These are phyloP conservation scores for Termitomyces sp. DNA, from an alignment of 768 basidiomycete genomes.

Conservation along the genomic window DNA sequence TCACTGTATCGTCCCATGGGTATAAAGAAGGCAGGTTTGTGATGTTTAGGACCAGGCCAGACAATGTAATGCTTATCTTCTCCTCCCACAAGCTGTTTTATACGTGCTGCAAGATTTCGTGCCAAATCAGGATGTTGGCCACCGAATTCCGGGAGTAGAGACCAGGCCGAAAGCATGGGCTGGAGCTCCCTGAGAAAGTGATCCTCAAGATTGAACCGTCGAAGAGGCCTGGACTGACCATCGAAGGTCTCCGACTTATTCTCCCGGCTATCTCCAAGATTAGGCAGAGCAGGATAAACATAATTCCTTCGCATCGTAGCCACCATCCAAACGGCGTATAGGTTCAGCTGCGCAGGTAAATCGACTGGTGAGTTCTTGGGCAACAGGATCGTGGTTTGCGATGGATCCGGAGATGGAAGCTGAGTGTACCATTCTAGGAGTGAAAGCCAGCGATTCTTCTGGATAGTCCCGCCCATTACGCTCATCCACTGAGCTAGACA, in stretches of 20 bases:
- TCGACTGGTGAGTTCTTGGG: neutral
- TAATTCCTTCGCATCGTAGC: neutral
- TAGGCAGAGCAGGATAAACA: neutral
- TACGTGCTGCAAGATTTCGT: neutral
- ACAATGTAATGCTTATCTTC: neutral
- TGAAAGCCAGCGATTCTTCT: slow-evolving; percentile 1
- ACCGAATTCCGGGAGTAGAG: neutral
- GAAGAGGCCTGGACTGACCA: slow-evolving; percentile 1
- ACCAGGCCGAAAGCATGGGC: neutral
- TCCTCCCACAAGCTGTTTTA: neutral
- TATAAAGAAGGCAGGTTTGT: neutral
- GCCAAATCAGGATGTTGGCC: neutral
- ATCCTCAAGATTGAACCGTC: neutral
- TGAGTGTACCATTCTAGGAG: slow-evolving; percentile 1
- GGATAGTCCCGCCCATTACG: neutral
- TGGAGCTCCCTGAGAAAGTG: slow-evolving; percentile 2
- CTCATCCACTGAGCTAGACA: neutral
- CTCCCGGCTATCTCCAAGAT: neutral
- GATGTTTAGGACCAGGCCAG: slow-evolving; percentile 1
- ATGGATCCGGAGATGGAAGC: neutral
- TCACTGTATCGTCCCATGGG: neutral
- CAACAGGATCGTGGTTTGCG: neutral
- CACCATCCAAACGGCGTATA: neutral
- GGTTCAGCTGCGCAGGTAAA: neutral
- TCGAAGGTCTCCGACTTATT: neutral